These are phyloP conservation scores for Puccinellia tenuiflora DNA, from an alignment of 176 grass and related monocot species.

Conservation along the genomic window DNA sequence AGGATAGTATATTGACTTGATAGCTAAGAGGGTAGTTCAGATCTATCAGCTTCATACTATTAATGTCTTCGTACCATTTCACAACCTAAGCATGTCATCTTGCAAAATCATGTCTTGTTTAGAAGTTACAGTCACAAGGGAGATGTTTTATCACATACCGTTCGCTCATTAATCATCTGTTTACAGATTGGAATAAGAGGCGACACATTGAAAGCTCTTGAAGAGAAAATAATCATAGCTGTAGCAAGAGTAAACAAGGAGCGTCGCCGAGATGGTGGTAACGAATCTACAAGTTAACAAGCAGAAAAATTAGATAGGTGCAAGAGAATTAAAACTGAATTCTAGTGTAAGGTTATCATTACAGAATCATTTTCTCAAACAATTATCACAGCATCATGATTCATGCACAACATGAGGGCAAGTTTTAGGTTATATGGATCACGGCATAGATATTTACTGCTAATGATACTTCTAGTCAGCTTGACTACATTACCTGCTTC, in stretches of 20 bases:
- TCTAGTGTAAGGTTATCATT: constrained; percentile 10
- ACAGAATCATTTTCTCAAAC: not conserved
- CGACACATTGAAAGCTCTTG: constrained; percentile 73
- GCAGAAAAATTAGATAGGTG: not conserved
- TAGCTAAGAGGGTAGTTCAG: not conserved
- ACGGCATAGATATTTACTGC: constrained; percentile 6
- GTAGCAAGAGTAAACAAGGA: constrained; percentile 82
- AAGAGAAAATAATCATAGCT: constrained; percentile 95
- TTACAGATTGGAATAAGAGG: constrained; percentile 88
- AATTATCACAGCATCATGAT: not conserved
- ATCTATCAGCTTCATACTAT: constrained; percentile 1
- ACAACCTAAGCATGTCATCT: constrained; percentile 14
- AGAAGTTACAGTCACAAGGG: not conserved
- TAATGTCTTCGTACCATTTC: not conserved
- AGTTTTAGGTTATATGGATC: not conserved
- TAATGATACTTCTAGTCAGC: constrained; percentile 1
- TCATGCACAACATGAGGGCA: not conserved
- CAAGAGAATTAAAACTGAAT: constrained; percentile 6
- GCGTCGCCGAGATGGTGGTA: constrained; percentile 67
- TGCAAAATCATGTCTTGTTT: constrained; percentile 7
- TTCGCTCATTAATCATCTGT: constrained; percentile 61
- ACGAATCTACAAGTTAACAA: constrained; percentile 52
- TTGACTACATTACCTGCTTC: constrained; percentile 45
- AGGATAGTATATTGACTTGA: not conserved
- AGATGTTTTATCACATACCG: constrained; percentile 44